phyloP scores from a whole-genome alignment of 352 stramenopile species.

The Globisporangium heterothallicum region DNA sequence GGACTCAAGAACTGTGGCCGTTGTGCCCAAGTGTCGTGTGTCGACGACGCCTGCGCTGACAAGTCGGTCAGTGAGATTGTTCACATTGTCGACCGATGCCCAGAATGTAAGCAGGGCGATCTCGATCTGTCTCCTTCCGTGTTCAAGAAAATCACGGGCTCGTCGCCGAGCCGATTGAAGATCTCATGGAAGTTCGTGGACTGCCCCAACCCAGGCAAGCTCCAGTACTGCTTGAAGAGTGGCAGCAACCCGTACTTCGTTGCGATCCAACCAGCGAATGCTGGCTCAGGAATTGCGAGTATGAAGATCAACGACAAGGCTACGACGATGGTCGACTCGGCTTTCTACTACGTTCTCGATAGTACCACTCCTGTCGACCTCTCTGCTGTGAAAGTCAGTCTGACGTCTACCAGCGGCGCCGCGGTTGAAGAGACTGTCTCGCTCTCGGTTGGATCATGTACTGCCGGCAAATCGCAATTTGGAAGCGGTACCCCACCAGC shows the following conservation, averaged over 20 bases:
- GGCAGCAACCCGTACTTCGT: slow-evolving; percentile 58
- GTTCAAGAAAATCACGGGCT: slow-evolving; percentile 64
- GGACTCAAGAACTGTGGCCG: slow-evolving; percentile 29
- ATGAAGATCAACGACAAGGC: slow-evolving; percentile 53
- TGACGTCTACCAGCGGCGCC: slow-evolving; percentile 53
- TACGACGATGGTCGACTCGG: slow-evolving; percentile 58
- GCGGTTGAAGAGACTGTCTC: slow-evolving; percentile 50
- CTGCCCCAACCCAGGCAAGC: slow-evolving; percentile 42
- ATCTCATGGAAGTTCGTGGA: slow-evolving; percentile 70
- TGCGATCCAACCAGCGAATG: slow-evolving; percentile 61
- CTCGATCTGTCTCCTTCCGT: slow-evolving; percentile 67
- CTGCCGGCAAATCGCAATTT: slow-evolving; percentile 37
- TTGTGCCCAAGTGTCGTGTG: slow-evolving; percentile 49
- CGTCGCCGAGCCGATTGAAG: slow-evolving; percentile 40
- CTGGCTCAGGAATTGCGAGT: slow-evolving; percentile 34
- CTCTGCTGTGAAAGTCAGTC: slow-evolving; percentile 31
- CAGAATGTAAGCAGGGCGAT: slow-evolving; percentile 59
- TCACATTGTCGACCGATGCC: slow-evolving; percentile 69
- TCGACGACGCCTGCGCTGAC: slow-evolving; percentile 43
- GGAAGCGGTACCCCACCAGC: slow-evolving; percentile 16
- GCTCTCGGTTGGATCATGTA: slow-evolving; percentile 38
- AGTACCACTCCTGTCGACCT: slow-evolving; percentile 23
- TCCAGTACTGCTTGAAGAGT: slow-evolving; percentile 67
- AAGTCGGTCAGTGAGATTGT: slow-evolving; percentile 45
- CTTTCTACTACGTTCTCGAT: slow-evolving; percentile 61